Base-by-base conservation (phyloP, 2,329 filamentous ascomycete genomes). In the Ceratocystis ficicola region DNA sequence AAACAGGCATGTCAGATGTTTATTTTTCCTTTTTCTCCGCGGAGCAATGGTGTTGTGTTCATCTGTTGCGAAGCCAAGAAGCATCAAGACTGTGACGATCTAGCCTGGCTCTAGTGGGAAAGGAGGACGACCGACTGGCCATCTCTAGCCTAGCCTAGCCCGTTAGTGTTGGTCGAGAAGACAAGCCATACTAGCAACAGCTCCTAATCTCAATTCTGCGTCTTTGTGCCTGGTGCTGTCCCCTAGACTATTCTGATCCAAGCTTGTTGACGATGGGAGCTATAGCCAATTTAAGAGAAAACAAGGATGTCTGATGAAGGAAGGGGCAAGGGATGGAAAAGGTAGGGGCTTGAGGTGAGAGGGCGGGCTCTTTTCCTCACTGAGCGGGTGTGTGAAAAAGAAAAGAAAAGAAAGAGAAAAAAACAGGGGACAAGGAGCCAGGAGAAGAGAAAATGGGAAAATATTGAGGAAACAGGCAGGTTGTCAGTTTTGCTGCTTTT, bases 381-480 rank as follows among this genome's bases (percentile, higher is more conserved):
- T 59, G n/a, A 20, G 6, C 15, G 25, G 28, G n/a, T 25, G 8
- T 25, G 5, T 10, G 8, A 25, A 50, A 22, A 50, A 50, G 22
- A 52, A 52, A 28, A 17, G 7, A 20, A 20, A 17, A 48, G 17
- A 8, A n/a, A 17, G 17, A n/a, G 8, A 46, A 1, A 46, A 46
- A 46, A 46, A 46, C 17, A 48, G n/a, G n/a, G 44, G 7, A 20
- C 44, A 48, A 20, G 12, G 17, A 6, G n/a, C 52, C 28, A 59
- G 28, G 28, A 32, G 17, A 59, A 36, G 15, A 59, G 17, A 59
- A 59, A 15, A 59, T 59, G 52, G 1, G 28, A 20, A 22, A 32
- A 59, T 59, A 59, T 59, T 59, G 52, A 59, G 52, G 28, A 59
- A 59, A 59, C 52, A 32, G 52, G 52, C 52, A 59, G 28, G 28